Evolutionary conservation across 768 basidiomycete genomes (phyloP).

Genomic region (Rhodotorula kratochvilovae): DNA sequence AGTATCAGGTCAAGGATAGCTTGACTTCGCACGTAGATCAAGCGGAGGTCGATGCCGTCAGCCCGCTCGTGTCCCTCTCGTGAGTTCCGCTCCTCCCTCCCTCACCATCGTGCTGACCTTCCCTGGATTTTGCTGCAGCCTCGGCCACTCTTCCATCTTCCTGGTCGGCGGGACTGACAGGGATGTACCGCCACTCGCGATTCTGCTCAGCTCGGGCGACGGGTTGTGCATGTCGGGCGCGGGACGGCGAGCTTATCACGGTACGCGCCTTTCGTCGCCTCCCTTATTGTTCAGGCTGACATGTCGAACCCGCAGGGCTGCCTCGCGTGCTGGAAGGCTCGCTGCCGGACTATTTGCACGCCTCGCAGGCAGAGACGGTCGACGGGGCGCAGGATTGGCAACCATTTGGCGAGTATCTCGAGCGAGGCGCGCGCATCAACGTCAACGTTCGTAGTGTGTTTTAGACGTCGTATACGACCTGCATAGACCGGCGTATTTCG

Average conservation of each 20-base stretch:
- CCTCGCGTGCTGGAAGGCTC: constrained; percentile 81
- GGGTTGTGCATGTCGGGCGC: constrained; percentile 87
- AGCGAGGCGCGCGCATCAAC: constrained; percentile 66
- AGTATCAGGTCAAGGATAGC: constrained; percentile 59
- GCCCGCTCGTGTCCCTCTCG: constrained; percentile 92
- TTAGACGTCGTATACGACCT: too few relatives aligned
- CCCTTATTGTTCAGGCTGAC: background rate
- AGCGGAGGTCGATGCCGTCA: constrained; percentile 85
- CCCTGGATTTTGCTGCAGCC: constrained; percentile 54
- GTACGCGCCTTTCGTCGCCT: constrained; percentile 51
- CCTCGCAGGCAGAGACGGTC: background rate
- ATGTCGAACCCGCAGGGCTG: constrained; percentile 56
- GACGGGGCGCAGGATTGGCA: constrained; percentile 52
- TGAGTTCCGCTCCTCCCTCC: constrained; percentile 44
- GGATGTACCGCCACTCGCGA: constrained; percentile 67
- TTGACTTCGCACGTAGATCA: constrained; percentile 98
- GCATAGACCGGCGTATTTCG: too few relatives aligned
- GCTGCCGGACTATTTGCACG: constrained; percentile 54
- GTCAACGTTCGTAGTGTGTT: constrained; percentile 76
- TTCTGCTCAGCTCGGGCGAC: constrained; percentile 86
- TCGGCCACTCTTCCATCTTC: constrained; percentile 84
- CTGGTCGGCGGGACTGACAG: constrained; percentile 80
- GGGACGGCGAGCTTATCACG: constrained; percentile 86
- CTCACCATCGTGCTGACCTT: constrained; percentile 42
- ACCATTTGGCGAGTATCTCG: constrained; percentile 61